Percentiles rank a stretch among this genome's conserved stretches.
Evolutionary conservation across 1,139 yeast species (phyloP).

Genomic region (Geotrichum armillariae): DNA sequence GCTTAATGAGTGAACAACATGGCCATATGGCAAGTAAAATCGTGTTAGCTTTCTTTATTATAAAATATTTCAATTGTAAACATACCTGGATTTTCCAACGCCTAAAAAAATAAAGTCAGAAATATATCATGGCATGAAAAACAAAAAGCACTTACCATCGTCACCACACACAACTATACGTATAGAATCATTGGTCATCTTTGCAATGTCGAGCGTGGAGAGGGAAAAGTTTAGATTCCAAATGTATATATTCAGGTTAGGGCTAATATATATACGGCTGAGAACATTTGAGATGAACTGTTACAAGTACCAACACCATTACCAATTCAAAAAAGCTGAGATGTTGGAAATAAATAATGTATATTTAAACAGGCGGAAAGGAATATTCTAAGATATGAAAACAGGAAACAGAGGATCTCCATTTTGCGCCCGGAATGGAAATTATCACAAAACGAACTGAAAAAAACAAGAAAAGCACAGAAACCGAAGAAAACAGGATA

Average conservation of each 20-base stretch:
- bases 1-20: constrained; percentile 38
- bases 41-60: not conserved
- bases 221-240: not conserved
- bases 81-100: constrained; percentile 67
- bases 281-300: too few species aligned
- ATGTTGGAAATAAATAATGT: too few species aligned
- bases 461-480: not conserved
- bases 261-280: too few species aligned
- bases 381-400: too few species aligned
- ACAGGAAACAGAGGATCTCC: too few species aligned
- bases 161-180: constrained; percentile 95
- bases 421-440: not conserved
- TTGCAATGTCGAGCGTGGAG: not conserved
- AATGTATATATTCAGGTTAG: not conserved
- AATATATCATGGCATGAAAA: not conserved
- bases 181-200: constrained; percentile 42
- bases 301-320: too few species aligned
- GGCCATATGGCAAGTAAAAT: too few species aligned
- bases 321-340: too few species aligned
- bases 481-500: not conserved
- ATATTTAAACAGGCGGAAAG: too few species aligned
- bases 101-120: constrained; percentile 34
- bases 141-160: constrained; percentile 49
- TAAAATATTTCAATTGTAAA: not conserved
- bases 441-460: not conserved